Conservation (phyloP, 2,329 filamentous ascomycete genomes). For the Falciphora oryzae region DNA sequence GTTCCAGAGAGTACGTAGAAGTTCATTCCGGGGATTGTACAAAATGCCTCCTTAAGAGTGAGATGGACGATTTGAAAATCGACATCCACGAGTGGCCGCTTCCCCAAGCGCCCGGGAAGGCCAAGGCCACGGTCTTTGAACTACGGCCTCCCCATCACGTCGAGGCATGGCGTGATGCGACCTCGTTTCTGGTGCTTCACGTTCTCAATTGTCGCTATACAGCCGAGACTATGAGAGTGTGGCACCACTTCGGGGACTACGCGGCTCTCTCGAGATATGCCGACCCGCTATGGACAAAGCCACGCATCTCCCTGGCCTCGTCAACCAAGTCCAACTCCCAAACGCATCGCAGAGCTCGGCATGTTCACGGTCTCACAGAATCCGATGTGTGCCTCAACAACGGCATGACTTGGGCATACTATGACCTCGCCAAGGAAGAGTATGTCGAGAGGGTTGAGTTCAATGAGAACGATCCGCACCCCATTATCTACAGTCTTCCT, state of each 20-base stretch:
- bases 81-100: slow-evolving; percentile 52
- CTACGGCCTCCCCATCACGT: slow-evolving; percentile 36
- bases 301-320: slow-evolving; percentile 28
- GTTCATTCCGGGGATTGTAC: slow-evolving; percentile 23
- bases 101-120: slow-evolving; percentile 23
- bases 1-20: slow-evolving; percentile 5
- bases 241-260: neutral
- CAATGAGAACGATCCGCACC: neutral
- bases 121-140: slow-evolving; percentile 48
- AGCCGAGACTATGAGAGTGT: too few species aligned
- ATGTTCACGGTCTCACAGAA: slow-evolving; percentile 20
- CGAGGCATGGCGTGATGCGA: slow-evolving; percentile 42
- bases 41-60: slow-evolving; percentile 26
- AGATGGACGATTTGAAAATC: slow-evolving; percentile 38
- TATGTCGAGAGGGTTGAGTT: neutral
- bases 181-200: slow-evolving; percentile 32
- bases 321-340: slow-evolving; percentile 27
- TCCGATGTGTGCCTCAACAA: slow-evolving; percentile 39
- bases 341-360: slow-evolving; percentile 27
- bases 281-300: too few species aligned
- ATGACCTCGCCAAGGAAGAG: slow-evolving; percentile 20
- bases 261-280: neutral
- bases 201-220: slow-evolving; percentile 27
- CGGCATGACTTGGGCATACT: slow-evolving; percentile 34
- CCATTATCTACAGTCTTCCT: neutral